These are phyloP conservation scores for Sapria himalayana DNA, from an alignment of 345 rosid genomes.

Conservation along the genomic window DNA sequence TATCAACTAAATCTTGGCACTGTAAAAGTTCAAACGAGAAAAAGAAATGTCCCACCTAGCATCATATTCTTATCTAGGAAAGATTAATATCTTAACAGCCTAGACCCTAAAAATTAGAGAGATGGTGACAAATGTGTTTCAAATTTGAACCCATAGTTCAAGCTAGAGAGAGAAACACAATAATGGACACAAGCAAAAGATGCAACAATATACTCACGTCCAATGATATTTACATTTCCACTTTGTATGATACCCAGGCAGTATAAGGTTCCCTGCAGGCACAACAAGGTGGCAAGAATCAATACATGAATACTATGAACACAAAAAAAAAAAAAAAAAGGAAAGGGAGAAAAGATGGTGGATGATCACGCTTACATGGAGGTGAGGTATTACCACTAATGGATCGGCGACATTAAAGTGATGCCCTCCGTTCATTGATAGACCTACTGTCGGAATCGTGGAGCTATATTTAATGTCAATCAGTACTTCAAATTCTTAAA, in stretches of 20 bases:
- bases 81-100: too few species aligned
- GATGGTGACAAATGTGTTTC: too few species aligned
- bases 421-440: constrained; percentile 70
- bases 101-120: too few species aligned
- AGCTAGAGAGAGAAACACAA: not conserved
- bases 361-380: constrained; percentile 1
- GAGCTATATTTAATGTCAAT: too few species aligned
- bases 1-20: too few species aligned
- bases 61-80: too few species aligned
- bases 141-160: too few species aligned
- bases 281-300: too few species aligned
- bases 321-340: constrained; percentile 7
- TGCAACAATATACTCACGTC: constrained; percentile 41
- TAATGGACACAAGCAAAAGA: not conserved
- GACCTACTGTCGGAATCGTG: constrained; percentile 24
- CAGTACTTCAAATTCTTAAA: too few species aligned
- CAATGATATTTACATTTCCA: constrained; percentile 49
- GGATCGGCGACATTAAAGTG: constrained; percentile 32
- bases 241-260: constrained; percentile 62
- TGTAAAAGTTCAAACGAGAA: too few species aligned
- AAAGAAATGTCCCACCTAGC: too few species aligned
- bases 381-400: constrained; percentile 23
- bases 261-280: constrained; percentile 18
- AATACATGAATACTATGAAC: too few species aligned
- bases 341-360: constrained; percentile 2